A percentile compares a stretch with the other conserved stretches of the same genome.
Conservation (phyloP, 108 stramenopile species). For the Skeletonema costatum region DNA sequence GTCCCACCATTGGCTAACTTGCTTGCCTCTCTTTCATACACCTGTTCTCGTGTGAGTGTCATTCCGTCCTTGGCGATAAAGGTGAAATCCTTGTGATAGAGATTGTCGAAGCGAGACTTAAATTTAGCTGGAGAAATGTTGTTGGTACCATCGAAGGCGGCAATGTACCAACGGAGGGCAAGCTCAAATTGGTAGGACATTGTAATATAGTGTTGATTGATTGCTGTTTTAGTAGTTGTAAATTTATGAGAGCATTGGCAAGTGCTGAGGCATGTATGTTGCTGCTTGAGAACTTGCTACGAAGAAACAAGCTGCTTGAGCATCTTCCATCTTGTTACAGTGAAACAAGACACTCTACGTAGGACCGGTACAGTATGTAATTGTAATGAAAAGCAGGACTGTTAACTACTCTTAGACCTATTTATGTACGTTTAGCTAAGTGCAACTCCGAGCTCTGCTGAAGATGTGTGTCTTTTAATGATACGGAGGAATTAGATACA, state of each 20-base stretch:
- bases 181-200: not conserved
- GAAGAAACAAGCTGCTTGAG: too few relatives aligned
- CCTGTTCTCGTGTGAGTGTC: not conserved
- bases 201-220: not conserved
- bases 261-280: too few relatives aligned
- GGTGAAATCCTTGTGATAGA: not conserved
- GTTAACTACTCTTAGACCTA: too few relatives aligned
- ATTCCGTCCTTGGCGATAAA: not conserved
- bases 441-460: too few relatives aligned
- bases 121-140: not conserved
- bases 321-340: too few relatives aligned
- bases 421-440: too few relatives aligned
- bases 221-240: not conserved
- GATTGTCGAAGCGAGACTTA: not conserved
- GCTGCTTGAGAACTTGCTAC: too few relatives aligned
- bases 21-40: not conserved
- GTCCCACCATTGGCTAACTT: not conserved
- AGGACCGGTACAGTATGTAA: too few relatives aligned
- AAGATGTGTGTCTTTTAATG: too few relatives aligned
- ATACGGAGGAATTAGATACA: too few relatives aligned
- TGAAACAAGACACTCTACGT: too few relatives aligned
- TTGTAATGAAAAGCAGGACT: too few relatives aligned
- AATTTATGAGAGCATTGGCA: not conserved
- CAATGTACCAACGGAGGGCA: not conserved
- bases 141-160: not conserved